phyloP scores from a whole-genome alignment of 2,329 filamentous ascomycete species.

The Aureobasidium sp. region DNA sequence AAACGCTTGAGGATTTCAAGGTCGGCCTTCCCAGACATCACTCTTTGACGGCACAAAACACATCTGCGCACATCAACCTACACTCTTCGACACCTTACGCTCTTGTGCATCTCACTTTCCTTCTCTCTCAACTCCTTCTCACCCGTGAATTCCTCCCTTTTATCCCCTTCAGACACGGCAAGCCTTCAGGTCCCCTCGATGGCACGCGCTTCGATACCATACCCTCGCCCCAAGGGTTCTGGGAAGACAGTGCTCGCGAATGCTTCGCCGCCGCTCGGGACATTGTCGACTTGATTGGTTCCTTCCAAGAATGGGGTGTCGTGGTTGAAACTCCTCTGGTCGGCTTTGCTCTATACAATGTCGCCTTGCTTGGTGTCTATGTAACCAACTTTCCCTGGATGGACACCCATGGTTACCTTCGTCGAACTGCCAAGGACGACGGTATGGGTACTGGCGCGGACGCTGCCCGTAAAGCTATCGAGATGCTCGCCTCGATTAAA shows the following conservation, averaged over 20 bases:
- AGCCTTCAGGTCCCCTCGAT: constrained; percentile 54
- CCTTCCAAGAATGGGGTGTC: constrained; percentile 53
- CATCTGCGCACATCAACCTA: constrained; percentile 58
- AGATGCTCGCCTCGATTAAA: constrained; percentile 47
- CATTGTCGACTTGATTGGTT: constrained; percentile 58
- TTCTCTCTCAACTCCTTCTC: constrained; percentile 60
- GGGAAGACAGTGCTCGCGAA: constrained; percentile 54
- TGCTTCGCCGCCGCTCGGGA: constrained; percentile 58
- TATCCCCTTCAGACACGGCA: constrained; percentile 48
- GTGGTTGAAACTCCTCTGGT: constrained; percentile 62
- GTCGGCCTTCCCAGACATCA: constrained; percentile 50
- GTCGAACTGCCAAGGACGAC: constrained; percentile 20
- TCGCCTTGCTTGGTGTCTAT: constrained; percentile 59
- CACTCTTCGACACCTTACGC: constrained; percentile 59
- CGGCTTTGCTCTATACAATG: constrained; percentile 60
- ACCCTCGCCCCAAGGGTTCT: constrained; percentile 49
- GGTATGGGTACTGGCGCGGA: constrained; percentile 27
- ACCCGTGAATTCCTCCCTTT: constrained; percentile 64
- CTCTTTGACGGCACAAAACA: constrained; percentile 54
- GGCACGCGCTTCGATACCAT: constrained; percentile 33
- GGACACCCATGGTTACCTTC: constrained; percentile 53
- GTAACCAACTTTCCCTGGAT: constrained; percentile 61
- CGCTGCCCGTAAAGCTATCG: constrained; percentile 44
- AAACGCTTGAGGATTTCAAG: constrained; percentile 49
- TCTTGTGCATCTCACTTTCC: constrained; percentile 59